Evolutionary conservation across 2,329 filamentous ascomycete genomes (phyloP).

Genomic region (Orbilia brochopaga): DNA sequence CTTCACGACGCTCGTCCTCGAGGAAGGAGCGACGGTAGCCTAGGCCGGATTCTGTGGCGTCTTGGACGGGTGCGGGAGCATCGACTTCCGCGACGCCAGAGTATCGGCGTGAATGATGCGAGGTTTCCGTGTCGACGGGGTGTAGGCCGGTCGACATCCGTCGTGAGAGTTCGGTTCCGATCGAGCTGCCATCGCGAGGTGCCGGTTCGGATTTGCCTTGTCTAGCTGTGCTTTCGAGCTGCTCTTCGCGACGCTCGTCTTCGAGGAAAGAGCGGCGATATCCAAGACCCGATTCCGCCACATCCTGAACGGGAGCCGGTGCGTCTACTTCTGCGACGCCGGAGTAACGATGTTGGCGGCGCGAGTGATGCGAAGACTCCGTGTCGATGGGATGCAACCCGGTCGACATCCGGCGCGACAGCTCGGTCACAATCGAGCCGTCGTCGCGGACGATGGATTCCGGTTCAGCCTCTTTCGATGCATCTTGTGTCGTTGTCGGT

Average conservation of each 20-base stretch:
- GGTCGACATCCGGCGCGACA: constrained; percentile 16
- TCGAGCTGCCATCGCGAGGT: background rate
- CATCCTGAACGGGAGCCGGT: constrained; percentile 39
- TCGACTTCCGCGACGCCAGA: constrained; percentile 46
- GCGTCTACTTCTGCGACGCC: constrained; percentile 42
- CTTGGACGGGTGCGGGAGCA: constrained; percentile 35
- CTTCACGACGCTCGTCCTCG: constrained; percentile 27
- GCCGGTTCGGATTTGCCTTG: too few species aligned
- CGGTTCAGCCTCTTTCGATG: too few species aligned
- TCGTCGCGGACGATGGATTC: background rate
- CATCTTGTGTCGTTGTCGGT: constrained; percentile 3
- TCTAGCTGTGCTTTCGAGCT: background rate
- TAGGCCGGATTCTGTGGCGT: constrained; percentile 18
- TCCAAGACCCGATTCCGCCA: constrained; percentile 10
- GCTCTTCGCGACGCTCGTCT: constrained; percentile 21
- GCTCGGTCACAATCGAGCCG: background rate
- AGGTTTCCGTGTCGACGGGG: constrained; percentile 10
- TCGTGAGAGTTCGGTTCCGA: constrained; percentile 5
- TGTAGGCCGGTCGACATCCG: constrained; percentile 13
- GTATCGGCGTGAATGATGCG: constrained; percentile 23
- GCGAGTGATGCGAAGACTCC: constrained; percentile 14
- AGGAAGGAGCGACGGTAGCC: constrained; percentile 28
- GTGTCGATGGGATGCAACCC: constrained; percentile 13
- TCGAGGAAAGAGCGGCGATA: constrained; percentile 37
- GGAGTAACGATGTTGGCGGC: constrained; percentile 17